Percentiles rank a stretch among this genome's conserved stretches.
Evolutionary conservation across 257 asterid genomes (phyloP).

Genomic region (Solanum ossicruentum): DNA sequence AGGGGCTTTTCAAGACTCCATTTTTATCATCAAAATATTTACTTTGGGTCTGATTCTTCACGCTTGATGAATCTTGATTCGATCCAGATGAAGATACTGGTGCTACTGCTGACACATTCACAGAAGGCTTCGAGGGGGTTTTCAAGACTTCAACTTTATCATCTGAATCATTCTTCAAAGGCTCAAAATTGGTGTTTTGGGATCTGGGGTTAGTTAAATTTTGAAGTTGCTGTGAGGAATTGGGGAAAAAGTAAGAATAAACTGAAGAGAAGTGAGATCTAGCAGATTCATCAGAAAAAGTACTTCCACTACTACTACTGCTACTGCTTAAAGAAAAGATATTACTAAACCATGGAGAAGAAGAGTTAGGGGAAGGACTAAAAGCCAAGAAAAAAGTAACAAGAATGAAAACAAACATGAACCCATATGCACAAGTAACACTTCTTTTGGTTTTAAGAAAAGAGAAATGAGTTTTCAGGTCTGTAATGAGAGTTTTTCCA

Average conservation of each 20-base stretch:
- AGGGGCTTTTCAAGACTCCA: neutral
- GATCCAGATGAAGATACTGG: neutral
- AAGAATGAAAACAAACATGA: conserved; percentile 47
- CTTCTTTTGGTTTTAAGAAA: conserved; percentile 33
- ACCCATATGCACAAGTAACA: conserved; percentile 36
- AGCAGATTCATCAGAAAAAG: conserved; percentile 13
- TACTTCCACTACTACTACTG: neutral
- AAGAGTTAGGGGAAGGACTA: conserved; percentile 53
- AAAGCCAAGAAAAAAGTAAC: conserved; percentile 64
- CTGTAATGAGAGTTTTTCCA: conserved; percentile 30
- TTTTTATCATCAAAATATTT: neutral
- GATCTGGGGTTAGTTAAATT: conserved; percentile 6
- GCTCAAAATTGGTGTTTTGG: conserved; percentile 1
- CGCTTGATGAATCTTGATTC: neutral
- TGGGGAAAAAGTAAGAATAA: conserved; percentile 35
- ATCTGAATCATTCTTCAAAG: neutral
- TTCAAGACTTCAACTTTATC: conserved; percentile 19
- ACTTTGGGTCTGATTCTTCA: neutral
- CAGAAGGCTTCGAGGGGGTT: neutral
- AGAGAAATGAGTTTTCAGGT: conserved; percentile 44
- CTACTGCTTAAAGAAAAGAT: conserved; percentile 9
- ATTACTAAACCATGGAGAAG: conserved; percentile 53
- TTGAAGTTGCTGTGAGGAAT: conserved; percentile 20
- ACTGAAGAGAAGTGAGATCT: conserved; percentile 50
- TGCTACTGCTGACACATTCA: conserved; percentile 2